These are phyloP conservation scores for Russula compacta DNA, from an alignment of 768 basidiomycete genomes.

Conservation along the genomic window DNA sequence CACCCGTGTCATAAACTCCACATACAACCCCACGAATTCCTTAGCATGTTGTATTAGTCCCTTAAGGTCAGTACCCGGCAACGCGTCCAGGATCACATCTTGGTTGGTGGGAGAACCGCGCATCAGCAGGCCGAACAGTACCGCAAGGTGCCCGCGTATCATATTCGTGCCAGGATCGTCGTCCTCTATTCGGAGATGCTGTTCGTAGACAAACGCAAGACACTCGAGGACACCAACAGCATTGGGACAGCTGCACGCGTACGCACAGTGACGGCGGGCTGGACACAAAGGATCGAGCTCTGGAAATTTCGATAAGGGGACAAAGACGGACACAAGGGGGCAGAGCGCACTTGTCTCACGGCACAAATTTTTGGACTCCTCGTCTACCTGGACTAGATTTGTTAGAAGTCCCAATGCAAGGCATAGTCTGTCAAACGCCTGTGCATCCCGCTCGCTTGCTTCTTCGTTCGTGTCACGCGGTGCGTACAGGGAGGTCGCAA, in stretches of 20 bases:
- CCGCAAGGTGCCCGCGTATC: slow-evolving; percentile 64
- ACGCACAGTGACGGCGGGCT: slow-evolving; percentile 41
- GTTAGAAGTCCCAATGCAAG: slow-evolving; percentile 68
- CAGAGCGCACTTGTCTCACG: slow-evolving; percentile 43
- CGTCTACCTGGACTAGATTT: slow-evolving; percentile 59
- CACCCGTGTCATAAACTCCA: slow-evolving; percentile 26
- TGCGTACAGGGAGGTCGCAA: slow-evolving; percentile 32
- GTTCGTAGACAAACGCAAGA: slow-evolving; percentile 41
- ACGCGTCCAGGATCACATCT: slow-evolving; percentile 25
- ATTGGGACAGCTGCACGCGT: slow-evolving; percentile 43
- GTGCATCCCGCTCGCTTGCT: slow-evolving; percentile 26
- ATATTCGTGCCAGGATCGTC: slow-evolving; percentile 32
- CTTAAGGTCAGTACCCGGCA: slow-evolving; percentile 31
- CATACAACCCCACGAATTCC: slow-evolving; percentile 36
- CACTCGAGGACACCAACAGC: slow-evolving; percentile 40
- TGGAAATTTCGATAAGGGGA: slow-evolving; percentile 22
- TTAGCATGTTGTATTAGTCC: slow-evolving; percentile 30
- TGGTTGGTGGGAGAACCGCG: slow-evolving; percentile 29
- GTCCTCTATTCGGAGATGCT: slow-evolving; percentile 28
- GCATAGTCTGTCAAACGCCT: slow-evolving; percentile 61
- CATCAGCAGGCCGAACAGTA: slow-evolving; percentile 54
- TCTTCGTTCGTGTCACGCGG: slow-evolving; percentile 17
- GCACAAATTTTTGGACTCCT: slow-evolving; percentile 37
- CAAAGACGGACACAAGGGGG: slow-evolving; percentile 4
- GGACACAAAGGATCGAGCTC: slow-evolving; percentile 45